Evolutionary conservation across 78 protist species (phyloP).

Genomic region (Tieghemostelium lacteum): DNA sequence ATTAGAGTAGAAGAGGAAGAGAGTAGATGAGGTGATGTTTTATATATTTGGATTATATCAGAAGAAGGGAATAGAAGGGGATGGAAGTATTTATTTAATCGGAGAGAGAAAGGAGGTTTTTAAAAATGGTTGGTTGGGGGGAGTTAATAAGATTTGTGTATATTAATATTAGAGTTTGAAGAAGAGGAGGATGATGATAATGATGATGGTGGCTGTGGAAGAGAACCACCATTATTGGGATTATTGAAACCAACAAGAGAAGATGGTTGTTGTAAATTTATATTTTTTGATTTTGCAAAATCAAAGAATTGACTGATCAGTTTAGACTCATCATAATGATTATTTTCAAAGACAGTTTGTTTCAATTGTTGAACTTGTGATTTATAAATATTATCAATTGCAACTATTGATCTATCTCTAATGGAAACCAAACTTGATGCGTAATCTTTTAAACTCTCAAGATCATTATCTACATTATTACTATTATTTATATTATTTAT

Average conservation of each 20-base stretch:
- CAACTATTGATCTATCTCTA: neutral
- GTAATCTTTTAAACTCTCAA: slow-evolving; percentile 11
- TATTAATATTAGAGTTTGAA: neutral
- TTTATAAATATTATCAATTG: neutral
- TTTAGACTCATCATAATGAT: neutral
- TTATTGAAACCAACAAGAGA: too few species aligned
- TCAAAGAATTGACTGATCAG: slow-evolving; percentile 20
- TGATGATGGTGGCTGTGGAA: too few species aligned
- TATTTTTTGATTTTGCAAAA: slow-evolving; percentile 22
- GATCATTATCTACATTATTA: neutral
- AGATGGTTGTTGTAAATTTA: too few species aligned
- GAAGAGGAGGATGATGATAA: neutral
- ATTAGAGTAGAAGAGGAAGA: too few species aligned
- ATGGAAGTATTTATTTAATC: too few species aligned
- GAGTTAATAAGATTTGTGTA: neutral
- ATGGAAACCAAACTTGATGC: slow-evolving; percentile 55
- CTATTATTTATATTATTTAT: too few species aligned
- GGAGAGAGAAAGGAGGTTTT: too few species aligned
- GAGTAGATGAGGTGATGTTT: too few species aligned
- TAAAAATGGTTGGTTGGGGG: neutral
- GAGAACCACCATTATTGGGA: too few species aligned
- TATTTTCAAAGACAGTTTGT: neutral
- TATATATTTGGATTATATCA: too few species aligned
- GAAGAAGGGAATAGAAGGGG: too few species aligned
- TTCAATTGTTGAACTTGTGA: neutral